A percentile compares a stretch with the other conserved stretches of the same genome.
phyloP scores from a whole-genome alignment of 140 eudicot genomes.

The Erigeron philadelphicus region DNA sequence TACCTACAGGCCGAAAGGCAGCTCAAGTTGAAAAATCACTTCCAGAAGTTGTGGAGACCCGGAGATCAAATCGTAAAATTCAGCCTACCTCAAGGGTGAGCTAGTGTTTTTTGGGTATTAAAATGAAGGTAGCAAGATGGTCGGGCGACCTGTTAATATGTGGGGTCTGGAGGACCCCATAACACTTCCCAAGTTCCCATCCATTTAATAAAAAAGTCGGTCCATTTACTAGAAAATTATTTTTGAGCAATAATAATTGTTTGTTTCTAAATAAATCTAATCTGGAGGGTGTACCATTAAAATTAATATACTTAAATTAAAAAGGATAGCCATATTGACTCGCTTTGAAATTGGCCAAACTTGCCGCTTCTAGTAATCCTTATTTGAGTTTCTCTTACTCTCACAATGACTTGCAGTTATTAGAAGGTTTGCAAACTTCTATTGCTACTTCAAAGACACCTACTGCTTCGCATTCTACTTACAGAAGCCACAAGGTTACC shows the following conservation, averaged over 20 bases:
- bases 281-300: too few relatives aligned
- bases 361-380: too few relatives aligned
- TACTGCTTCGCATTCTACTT: slow-evolving; percentile 48
- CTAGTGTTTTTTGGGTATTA: neutral
- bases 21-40: slow-evolving; percentile 35
- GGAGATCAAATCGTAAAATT: slow-evolving; percentile 81
- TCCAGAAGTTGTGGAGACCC: slow-evolving; percentile 49
- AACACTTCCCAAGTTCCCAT: neutral
- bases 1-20: slow-evolving; percentile 39
- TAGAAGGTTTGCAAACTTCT: slow-evolving; percentile 89
- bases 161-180: neutral
- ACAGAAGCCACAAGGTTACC: slow-evolving; percentile 42
- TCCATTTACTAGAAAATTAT: neutral
- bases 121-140: slow-evolving; percentile 1
- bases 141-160: neutral
- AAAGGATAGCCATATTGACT: neutral
- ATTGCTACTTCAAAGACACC: slow-evolving; percentile 56
- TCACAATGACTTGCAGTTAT: slow-evolving; percentile 39
- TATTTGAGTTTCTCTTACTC: too few relatives aligned
- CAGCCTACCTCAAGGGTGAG: slow-evolving; percentile 93
- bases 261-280: too few relatives aligned
- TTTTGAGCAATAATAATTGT: neutral
- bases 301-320: neutral
- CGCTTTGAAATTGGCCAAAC: too few relatives aligned
- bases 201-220: neutral